Percentiles rank a stretch among this genome's conserved stretches.
Conservation (phyloP, 1,139 yeast genomes). For the Pneumocystis jirovecii region DNA sequence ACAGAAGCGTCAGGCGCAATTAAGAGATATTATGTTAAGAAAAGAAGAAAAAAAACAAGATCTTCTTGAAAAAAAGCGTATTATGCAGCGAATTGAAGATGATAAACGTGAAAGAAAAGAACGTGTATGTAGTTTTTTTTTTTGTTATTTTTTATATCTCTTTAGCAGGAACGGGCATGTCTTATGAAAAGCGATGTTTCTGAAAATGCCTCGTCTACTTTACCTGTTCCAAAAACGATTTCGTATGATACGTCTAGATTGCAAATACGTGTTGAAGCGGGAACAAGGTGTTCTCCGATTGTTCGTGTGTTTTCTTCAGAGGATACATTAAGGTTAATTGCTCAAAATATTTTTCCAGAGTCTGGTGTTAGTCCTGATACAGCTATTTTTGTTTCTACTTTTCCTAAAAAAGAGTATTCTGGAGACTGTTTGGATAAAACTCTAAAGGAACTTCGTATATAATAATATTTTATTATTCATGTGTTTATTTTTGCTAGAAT, state of each 20-base stretch:
- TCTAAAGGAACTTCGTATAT: not conserved
- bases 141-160: slow-evolving; percentile 6
- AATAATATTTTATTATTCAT: not conserved
- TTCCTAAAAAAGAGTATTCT: slow-evolving; percentile 21
- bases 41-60: slow-evolving; percentile 24
- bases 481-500: not conserved
- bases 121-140: slow-evolving; percentile 10
- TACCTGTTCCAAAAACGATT: slow-evolving; percentile 14
- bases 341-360: slow-evolving; percentile 18
- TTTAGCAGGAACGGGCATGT: slow-evolving; percentile 9
- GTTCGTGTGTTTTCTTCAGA: slow-evolving; percentile 21
- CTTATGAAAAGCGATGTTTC: slow-evolving; percentile 8
- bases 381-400: slow-evolving; percentile 22
- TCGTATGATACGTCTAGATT: slow-evolving; percentile 22
- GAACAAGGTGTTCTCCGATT: slow-evolving; percentile 15
- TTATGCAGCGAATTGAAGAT: slow-evolving; percentile 26
- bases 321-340: slow-evolving; percentile 23
- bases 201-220: slow-evolving; percentile 12
- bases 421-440: slow-evolving; percentile 12
- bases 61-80: slow-evolving; percentile 23
- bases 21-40: slow-evolving; percentile 24
- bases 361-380: slow-evolving; percentile 16
- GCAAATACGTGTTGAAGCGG: slow-evolving; percentile 22
- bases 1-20: slow-evolving; percentile 23
- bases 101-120: slow-evolving; percentile 24